These are phyloP conservation scores for Lanmaoa rubissima DNA, from an alignment of 768 basidiomycete species.

Conservation along the genomic window DNA sequence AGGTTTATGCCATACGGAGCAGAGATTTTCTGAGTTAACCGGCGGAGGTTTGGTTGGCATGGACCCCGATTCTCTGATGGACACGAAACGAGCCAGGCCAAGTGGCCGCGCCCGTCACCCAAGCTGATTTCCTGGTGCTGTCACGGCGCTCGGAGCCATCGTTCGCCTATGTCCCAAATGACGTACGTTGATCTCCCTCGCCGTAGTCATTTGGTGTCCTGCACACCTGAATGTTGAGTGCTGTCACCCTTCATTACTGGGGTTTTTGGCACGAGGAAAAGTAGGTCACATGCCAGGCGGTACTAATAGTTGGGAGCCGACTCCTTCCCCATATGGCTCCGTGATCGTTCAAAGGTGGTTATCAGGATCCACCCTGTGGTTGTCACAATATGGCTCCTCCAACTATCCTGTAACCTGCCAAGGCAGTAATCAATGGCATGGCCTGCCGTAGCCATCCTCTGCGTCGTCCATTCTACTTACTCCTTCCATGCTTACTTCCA, in stretches of 20 bases:
- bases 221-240: too few species aligned
- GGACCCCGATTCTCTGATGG: neutral
- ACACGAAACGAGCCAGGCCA: neutral
- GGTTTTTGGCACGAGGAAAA: neutral
- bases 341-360: slow-evolving; percentile 1
- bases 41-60: neutral
- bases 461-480: neutral
- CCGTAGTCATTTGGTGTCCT: neutral
- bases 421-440: slow-evolving; percentile 1
- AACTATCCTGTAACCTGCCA: neutral
- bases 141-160: neutral
- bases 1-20: neutral
- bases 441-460: slow-evolving; percentile 14
- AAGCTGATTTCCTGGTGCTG: neutral
- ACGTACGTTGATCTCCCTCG: neutral
- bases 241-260: neutral
- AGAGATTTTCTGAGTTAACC: neutral
- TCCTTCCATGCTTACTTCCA: slow-evolving; percentile 15
- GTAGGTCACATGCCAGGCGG: neutral
- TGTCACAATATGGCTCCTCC: neutral
- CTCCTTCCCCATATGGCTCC: neutral
- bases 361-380: slow-evolving; percentile 23
- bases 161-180: neutral
- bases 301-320: neutral
- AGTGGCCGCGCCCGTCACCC: neutral